Evolutionary conservation across 1,284 basidiomycete genomes (phyloP), one percentile per base, ranked within the genome.

Genomic region (Moesziomyces globuligerus): DNA sequence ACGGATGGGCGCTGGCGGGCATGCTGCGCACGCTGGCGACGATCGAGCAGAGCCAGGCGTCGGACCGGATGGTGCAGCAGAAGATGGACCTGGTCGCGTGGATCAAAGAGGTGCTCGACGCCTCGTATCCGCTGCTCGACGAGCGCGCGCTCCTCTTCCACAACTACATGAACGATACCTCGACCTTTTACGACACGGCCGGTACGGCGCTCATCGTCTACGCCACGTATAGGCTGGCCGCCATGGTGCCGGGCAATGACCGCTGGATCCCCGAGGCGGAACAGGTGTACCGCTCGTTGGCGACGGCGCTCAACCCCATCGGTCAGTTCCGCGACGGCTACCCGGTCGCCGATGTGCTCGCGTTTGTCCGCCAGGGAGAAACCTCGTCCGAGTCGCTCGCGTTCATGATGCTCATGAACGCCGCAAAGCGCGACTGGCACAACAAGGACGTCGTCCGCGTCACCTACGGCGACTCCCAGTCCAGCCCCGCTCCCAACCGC

Each of bases 1-100:
- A 93, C 53, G 92, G 86, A 0, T 94, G 92, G 92, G 92, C 89
- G 0, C 89, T 90, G 0, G 90, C 89, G 4, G 92, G 92, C 0
- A 93, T 93, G 86, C 85, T 91, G 5, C 88, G 91, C n/a, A 91
- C 93, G 1, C 84, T 90, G 1, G 89, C 87, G 0, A 91, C 90
- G 5, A 89, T 93, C 54, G 84, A 87, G 66, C 85, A 88, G 51
- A 90, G 90, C 1, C 53, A 67, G 0, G 90, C 85, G 58, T 84
- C 86, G 1, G 79, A 83, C 20, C 76, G 83, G 2, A 84, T 92
- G 74, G 75, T 85, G 47, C 78, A 72, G 21, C 85, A 92, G 80
- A 87, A 88, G 61, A 83, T 80, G 0, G 87, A 92, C 66, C 85
- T 94, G 11, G 83, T 84, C 4, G 77, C 79, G 7, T 93, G 92